Evolutionary conservation across 2,329 filamentous ascomycete genomes (phyloP).

Genomic region (Westerdykella aurantiaca): DNA sequence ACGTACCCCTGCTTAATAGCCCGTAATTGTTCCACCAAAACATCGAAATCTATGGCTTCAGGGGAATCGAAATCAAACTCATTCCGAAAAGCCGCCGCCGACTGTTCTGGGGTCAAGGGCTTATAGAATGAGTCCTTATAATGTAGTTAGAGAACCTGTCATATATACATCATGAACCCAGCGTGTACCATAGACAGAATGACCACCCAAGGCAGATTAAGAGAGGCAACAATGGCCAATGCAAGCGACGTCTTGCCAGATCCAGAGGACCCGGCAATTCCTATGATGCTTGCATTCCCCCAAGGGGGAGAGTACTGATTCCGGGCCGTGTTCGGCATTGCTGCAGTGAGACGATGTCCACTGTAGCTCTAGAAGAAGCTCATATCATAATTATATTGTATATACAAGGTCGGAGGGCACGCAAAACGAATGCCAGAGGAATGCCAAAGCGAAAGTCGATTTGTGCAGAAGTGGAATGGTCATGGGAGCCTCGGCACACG

Average conservation of each 20-base stretch:
- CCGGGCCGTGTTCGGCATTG: constrained; percentile 7
- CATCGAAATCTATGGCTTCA: constrained; percentile 89
- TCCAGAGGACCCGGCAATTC: constrained; percentile 89
- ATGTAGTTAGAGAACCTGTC: background rate
- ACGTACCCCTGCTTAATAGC: constrained; percentile 87
- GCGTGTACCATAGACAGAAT: constrained; percentile 75
- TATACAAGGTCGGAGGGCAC: background rate
- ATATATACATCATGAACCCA: constrained; percentile 36
- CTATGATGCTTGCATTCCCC: constrained; percentile 94
- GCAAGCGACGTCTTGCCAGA: constrained; percentile 94
- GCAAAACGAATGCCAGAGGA: background rate
- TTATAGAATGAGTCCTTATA: constrained; percentile 94
- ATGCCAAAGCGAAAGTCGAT: background rate
- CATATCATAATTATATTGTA: background rate
- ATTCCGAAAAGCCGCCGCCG: constrained; percentile 74
- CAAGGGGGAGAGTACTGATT: constrained; percentile 89
- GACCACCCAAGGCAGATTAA: constrained; percentile 96
- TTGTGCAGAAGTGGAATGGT: no score
- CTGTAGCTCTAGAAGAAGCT: background rate
- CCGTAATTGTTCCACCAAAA: constrained; percentile 68
- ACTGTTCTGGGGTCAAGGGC: constrained; percentile 71
- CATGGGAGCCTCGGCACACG: no score
- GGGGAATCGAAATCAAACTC: constrained; percentile 96
- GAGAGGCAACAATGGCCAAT: constrained; percentile 78
- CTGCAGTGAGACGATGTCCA: background rate